Conservation (phyloP, 176 grass and related monocot species). For the Rhipidocladum racemiflorum region DNA sequence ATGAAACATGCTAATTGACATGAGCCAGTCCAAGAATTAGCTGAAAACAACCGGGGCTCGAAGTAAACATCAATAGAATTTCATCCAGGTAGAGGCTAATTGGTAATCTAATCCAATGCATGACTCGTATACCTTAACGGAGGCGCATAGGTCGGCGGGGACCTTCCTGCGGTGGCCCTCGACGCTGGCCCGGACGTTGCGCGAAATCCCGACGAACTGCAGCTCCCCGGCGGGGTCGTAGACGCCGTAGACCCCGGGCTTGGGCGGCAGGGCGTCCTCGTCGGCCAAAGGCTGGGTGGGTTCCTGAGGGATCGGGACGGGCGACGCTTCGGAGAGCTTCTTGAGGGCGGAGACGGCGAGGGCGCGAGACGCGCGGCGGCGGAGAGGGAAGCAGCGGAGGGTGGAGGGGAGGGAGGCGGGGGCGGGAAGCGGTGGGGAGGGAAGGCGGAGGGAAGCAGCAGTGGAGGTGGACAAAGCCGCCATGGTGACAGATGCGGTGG, state of each 20-base stretch:
- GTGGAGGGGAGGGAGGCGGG: neutral
- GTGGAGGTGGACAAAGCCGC: conserved; percentile 1
- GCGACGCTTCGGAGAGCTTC: conserved; percentile 57
- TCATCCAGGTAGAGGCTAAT: no score
- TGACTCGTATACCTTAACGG: conserved; percentile 60
- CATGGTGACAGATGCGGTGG: neutral
- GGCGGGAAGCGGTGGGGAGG: neutral
- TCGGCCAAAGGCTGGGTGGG: conserved; percentile 30
- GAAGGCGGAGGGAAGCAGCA: conserved; percentile 23
- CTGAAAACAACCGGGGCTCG: no score
- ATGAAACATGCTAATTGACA: no score
- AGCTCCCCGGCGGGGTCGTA: conserved; percentile 58
- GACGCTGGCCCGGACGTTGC: conserved; percentile 73
- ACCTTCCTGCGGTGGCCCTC: conserved; percentile 68
- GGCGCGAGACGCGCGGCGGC: neutral
- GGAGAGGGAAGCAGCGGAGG: conserved; percentile 8
- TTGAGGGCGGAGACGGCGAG: conserved; percentile 15
- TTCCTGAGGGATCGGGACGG: conserved; percentile 43
- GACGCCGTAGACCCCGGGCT: conserved; percentile 65
- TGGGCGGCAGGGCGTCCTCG: conserved; percentile 32
- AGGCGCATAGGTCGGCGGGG: conserved; percentile 57
- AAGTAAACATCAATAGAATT: no score
- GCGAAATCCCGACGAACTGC: conserved; percentile 84
- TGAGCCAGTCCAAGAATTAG: no score
- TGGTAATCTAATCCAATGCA: neutral